phyloP scores from a whole-genome alignment of 2,329 filamentous ascomycete species.

The Annulohypoxylon truncatum region DNA sequence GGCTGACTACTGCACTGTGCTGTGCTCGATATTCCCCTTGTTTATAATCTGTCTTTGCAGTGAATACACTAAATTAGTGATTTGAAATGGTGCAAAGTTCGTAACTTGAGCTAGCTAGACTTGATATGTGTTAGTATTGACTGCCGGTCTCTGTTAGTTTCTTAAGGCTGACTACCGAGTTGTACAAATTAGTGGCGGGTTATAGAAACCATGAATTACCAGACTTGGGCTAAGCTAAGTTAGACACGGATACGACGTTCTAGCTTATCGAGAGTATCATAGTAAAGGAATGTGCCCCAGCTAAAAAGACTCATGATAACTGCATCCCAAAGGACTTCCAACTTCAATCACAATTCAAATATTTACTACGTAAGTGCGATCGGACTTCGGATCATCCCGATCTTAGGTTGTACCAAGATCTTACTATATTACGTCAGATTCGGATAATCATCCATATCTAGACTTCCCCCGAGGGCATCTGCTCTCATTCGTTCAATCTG shows the following conservation, averaged over 20 bases:
- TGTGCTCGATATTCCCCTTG: conserved; percentile 15
- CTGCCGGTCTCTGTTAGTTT: conserved; percentile 3
- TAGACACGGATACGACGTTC: conserved; percentile 5
- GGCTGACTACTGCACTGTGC: neutral
- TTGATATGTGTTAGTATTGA: neutral
- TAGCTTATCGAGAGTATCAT: conserved; percentile 1
- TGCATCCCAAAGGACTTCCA: conserved; percentile 7
- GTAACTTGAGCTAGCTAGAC: neutral
- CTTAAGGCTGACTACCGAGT: neutral
- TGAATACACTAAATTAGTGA: conserved; percentile 8
- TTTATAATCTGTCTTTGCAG: conserved; percentile 16
- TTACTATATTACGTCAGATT: neutral
- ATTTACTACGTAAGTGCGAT: no score
- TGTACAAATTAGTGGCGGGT: no score
- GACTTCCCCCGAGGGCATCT: neutral
- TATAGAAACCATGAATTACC: no score
- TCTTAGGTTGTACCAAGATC: neutral
- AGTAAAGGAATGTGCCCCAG: conserved; percentile 1
- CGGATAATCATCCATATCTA: no score
- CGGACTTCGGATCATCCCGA: neutral
- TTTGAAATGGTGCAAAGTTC: neutral
- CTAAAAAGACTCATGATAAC: conserved; percentile 7
- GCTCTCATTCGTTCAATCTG: neutral
- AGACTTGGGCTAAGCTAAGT: neutral
- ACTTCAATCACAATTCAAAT: neutral